These are phyloP conservation scores for Trichoderma asperelloides DNA, from an alignment of 495 filamentous ascomycete species.

Conservation along the genomic window DNA sequence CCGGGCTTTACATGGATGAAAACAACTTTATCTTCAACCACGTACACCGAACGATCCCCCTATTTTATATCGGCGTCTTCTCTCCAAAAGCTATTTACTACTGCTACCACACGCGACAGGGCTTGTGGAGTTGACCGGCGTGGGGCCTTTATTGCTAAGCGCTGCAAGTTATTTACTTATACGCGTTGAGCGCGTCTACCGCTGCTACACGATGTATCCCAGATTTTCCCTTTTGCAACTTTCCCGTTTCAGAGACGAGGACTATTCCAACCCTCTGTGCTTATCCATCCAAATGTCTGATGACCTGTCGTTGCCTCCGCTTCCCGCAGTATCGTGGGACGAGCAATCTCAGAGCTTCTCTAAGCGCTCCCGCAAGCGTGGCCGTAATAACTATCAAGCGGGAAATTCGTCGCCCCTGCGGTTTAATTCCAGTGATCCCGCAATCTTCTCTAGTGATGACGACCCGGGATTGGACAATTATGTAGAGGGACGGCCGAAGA, in stretches of 20 bases:
- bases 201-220: not conserved
- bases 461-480: conserved; percentile 68
- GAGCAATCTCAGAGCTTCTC: conserved; percentile 22
- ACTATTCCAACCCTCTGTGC: not conserved
- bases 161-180: conserved; percentile 1
- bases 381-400: conserved; percentile 15
- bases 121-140: not conserved
- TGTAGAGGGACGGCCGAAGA: conserved; percentile 45
- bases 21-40: too few relatives aligned
- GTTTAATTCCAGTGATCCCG: conserved; percentile 58
- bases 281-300: conserved; percentile 27
- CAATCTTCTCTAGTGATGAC: conserved; percentile 73
- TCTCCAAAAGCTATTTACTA: not conserved
- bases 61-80: too few relatives aligned
- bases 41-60: too few relatives aligned
- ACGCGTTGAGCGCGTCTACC: not conserved
- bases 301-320: conserved; percentile 35
- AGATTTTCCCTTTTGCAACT: not conserved
- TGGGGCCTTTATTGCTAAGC: not conserved
- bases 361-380: conserved; percentile 32
- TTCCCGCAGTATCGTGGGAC: conserved; percentile 23
- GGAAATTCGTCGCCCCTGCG: conserved; percentile 10
- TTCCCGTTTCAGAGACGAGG: not conserved
- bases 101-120: not conserved
- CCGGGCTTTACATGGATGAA: too few relatives aligned